Conservation (phyloP, 768 basidiomycete species). For the Tricholoma hemisulphureum region DNA sequence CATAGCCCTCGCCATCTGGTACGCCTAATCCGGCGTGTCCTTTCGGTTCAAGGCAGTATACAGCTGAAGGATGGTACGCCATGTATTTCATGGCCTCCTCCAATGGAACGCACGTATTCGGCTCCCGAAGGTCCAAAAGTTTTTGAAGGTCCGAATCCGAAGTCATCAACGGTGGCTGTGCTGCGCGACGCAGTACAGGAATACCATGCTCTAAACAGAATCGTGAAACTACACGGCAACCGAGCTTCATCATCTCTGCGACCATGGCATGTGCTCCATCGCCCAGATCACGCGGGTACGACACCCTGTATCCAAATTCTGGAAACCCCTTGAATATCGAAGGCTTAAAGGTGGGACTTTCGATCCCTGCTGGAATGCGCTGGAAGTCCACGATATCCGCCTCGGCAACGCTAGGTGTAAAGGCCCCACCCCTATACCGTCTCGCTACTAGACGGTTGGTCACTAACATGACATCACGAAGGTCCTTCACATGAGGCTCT, state of each 20-base stretch:
- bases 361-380: conserved; percentile 29
- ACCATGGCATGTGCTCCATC: conserved; percentile 57
- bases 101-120: conserved; percentile 43
- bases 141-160: conserved; percentile 37
- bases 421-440: conserved; percentile 20
- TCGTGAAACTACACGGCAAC: conserved; percentile 69
- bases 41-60: conserved; percentile 51
- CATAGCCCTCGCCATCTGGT: conserved; percentile 75
- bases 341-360: conserved; percentile 29
- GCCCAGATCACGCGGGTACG: conserved; percentile 18
- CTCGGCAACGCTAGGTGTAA: conserved; percentile 22
- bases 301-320: conserved; percentile 45
- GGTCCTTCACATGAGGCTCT: conserved; percentile 26
- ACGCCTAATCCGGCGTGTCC: conserved; percentile 71
- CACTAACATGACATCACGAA: conserved; percentile 27
- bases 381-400: conserved; percentile 26
- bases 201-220: conserved; percentile 62
- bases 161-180: conserved; percentile 29
- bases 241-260: conserved; percentile 80
- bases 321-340: conserved; percentile 52
- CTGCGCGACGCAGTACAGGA: conserved; percentile 60
- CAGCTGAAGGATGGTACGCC: conserved; percentile 34
- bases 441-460: conserved; percentile 12
- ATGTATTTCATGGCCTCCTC: conserved; percentile 32
- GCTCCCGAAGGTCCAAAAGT: conserved; percentile 49